Evolutionary conservation across 192 early-diverging fungal genomes (phyloP), one percentile per base, ranked within the genome.

Genomic region (Phlyctochytrium arcticum): DNA sequence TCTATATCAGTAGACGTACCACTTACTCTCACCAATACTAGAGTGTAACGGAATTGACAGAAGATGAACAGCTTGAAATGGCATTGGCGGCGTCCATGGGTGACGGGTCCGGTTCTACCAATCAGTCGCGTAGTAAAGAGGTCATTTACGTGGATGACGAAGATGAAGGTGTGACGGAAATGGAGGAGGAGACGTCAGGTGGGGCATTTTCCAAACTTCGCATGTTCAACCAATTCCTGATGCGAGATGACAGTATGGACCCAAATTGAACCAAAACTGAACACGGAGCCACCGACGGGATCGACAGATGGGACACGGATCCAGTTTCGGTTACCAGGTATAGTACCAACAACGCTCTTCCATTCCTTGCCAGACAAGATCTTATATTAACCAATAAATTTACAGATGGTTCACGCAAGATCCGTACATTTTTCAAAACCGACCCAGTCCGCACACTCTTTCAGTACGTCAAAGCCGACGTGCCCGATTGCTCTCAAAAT

Each of bases 31-130:
- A 42, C 39, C 8, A 10, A 42, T 24, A 19, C 50, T 49, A 68
- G 80, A 73, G 42, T 42, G 69, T 92, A 0, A 75, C 80, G 7
- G 85, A 89, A 35, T 83, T 95, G 87, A 82, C 87, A 10, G 93
- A 95, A 76, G 95, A 94, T 46, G 93, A 97, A 55, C 90, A 94
- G 70, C 64, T 97, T 9, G 81, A 85, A 15, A 82, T 90, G 17
- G 93, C 93, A 10, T 86, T 97, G 60, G 80, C 78, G 23, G 92
- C 89, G 2, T 93, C 91, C 30, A 74, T 88, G 39, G 67, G 59
- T 6, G 27, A 66, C 23, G 36, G 23, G 30, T 27, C 26, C 51
- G 72, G 46, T 48, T 65, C 27, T 64, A 69, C 39, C n/a, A n/a
- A n/a, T n/a, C n/a, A n/a, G n/a, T n/a, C n/a, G n/a, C n/a, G n/a